Percentiles rank a stretch among this genome's conserved stretches.
Evolutionary conservation across 1,284 basidiomycete species (phyloP).

Genomic region (Trichosporon ovoides): DNA sequence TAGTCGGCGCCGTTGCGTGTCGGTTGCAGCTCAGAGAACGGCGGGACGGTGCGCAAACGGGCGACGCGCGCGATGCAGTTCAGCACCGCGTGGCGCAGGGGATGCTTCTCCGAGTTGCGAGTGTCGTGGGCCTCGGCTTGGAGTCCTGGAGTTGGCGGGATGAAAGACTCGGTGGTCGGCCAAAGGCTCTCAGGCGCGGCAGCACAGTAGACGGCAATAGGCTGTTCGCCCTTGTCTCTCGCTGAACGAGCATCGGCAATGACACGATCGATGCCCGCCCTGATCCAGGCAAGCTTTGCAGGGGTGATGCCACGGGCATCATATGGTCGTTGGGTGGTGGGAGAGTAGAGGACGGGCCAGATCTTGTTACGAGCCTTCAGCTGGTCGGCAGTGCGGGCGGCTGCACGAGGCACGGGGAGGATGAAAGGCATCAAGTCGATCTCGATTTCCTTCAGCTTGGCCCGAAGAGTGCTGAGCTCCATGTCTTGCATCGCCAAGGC

Average conservation of each 20-base stretch:
- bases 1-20: constrained; percentile 67
- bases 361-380: constrained; percentile 61
- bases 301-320: constrained; percentile 57
- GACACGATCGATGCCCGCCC: constrained; percentile 59
- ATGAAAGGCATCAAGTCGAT: constrained; percentile 52
- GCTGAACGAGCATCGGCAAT: constrained; percentile 56
- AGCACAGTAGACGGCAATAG: constrained; percentile 70
- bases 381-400: constrained; percentile 66
- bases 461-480: constrained; percentile 44
- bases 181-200: constrained; percentile 55
- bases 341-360: constrained; percentile 78
- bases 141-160: constrained; percentile 47
- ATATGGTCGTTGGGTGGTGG: constrained; percentile 60
- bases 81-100: constrained; percentile 74
- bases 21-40: constrained; percentile 38
- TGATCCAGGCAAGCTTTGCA: constrained; percentile 64
- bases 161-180: constrained; percentile 50
- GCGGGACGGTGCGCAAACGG: constrained; percentile 52
- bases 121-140: constrained; percentile 59
- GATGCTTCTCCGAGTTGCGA: constrained; percentile 61
- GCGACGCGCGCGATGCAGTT: constrained; percentile 63
- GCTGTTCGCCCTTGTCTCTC: constrained; percentile 58
- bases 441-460: constrained; percentile 32
- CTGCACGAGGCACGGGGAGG: constrained; percentile 61
- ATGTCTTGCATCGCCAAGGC: constrained; percentile 32